phyloP scores from a whole-genome alignment of 1,284 basidiomycete species.

The Microbotryum lychnidis-dioicae region DNA sequence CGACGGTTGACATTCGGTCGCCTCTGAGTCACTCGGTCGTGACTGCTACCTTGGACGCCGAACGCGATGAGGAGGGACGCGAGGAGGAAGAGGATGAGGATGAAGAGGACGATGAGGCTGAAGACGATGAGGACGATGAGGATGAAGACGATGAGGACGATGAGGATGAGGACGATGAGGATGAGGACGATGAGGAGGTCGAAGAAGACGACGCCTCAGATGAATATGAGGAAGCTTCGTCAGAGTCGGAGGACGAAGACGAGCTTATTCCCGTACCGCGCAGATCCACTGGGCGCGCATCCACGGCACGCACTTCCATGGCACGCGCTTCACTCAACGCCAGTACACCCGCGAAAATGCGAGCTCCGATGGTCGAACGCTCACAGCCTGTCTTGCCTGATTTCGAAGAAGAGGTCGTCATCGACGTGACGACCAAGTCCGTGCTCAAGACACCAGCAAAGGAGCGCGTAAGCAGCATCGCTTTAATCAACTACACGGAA shows the following conservation, averaged over 20 bases:
- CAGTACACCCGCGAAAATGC: neutral
- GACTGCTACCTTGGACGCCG: neutral
- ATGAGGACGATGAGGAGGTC: neutral
- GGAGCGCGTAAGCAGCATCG: too few relatives aligned
- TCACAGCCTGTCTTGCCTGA: neutral
- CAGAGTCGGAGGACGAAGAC: conserved; percentile 3
- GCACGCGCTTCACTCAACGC: neutral
- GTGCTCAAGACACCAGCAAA: conserved; percentile 7
- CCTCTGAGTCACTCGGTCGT: neutral
- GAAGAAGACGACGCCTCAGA: neutral
- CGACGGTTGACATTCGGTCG: neutral
- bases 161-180: neutral
- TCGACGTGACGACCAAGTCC: conserved; percentile 7
- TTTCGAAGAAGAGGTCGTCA: neutral
- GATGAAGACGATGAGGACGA: neutral
- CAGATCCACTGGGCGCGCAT: neutral
- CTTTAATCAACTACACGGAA: conserved; percentile 1
- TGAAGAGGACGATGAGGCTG: neutral
- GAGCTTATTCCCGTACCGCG: neutral
- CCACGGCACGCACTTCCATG: neutral
- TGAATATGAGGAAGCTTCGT: neutral
- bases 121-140: neutral
- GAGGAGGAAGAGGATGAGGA: neutral
- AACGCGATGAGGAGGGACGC: neutral
- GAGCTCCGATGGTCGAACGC: neutral